A percentile compares a stretch with the other conserved stretches of the same genome.
Conservation (phyloP, 2,329 filamentous ascomycete genomes). For the Ophiostoma perfectum region DNA sequence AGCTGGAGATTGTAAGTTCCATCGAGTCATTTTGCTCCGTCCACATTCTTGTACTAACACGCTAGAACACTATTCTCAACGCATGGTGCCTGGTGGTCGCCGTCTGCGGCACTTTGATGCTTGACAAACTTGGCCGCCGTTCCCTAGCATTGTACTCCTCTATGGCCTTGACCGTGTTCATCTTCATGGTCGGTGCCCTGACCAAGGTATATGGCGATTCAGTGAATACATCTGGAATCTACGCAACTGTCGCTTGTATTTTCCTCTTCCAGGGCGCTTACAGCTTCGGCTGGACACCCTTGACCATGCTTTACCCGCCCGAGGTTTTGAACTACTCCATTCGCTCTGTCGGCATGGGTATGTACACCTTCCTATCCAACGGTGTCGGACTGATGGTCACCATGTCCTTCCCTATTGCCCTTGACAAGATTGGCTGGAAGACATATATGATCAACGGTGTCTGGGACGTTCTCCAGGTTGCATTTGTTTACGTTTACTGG, state of each 20-base stretch:
- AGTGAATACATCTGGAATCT: conserved; percentile 19
- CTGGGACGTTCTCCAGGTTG: conserved; percentile 38
- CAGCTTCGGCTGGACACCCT: conserved; percentile 46
- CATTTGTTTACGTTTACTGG: conserved; percentile 43
- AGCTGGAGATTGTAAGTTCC: conserved; percentile 17
- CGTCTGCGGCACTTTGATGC: conserved; percentile 26
- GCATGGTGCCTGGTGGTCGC: conserved; percentile 24
- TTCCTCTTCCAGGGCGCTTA: conserved; percentile 52
- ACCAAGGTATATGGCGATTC: conserved; percentile 15
- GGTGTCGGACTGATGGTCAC: conserved; percentile 41
- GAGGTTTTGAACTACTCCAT: conserved; percentile 39
- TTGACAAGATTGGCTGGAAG: conserved; percentile 46
- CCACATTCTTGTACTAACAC: background rate
- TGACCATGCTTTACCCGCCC: conserved; percentile 43
- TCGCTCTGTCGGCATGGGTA: conserved; percentile 39
- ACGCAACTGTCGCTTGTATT: conserved; percentile 41
- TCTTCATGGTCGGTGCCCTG: conserved; percentile 37
- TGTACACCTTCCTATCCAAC: conserved; percentile 40
- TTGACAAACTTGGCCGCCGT: conserved; percentile 29
- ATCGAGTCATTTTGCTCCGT: background rate
- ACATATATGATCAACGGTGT: conserved; percentile 47
- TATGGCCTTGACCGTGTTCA: conserved; percentile 12
- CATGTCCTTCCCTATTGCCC: conserved; percentile 41
- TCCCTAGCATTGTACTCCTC: background rate
- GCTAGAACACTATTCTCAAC: conserved; percentile 21